Percentiles rank a stretch among this genome's conserved stretches.
Conservation (phyloP, 2,329 filamentous ascomycete genomes). For the Epichloe sibirici region DNA sequence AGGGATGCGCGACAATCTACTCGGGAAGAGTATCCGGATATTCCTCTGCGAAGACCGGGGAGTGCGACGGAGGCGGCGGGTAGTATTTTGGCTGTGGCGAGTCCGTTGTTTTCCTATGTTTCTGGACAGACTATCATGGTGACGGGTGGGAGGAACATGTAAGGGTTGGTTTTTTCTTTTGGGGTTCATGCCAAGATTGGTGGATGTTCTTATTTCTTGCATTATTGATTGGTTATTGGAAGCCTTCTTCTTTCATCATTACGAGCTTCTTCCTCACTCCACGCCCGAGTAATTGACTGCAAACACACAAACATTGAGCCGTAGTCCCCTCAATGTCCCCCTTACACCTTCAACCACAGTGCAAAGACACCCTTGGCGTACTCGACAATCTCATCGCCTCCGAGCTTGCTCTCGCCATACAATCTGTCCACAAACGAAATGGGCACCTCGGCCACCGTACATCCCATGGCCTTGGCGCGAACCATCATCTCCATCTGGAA, state of each 20-base stretch:
- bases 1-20: conserved; percentile 19
- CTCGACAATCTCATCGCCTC: conserved; percentile 89
- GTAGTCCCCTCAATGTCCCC: too few species aligned
- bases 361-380: conserved; percentile 78
- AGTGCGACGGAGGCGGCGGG: conserved; percentile 70
- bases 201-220: not conserved
- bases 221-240: not conserved
- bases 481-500: conserved; percentile 99
- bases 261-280: too few species aligned
- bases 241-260: not conserved
- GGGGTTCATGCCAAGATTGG: not conserved
- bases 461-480: conserved; percentile 89
- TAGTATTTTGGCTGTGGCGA: conserved; percentile 65
- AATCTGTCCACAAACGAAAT: conserved; percentile 93
- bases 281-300: too few species aligned
- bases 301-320: too few species aligned
- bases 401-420: conserved; percentile 91
- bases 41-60: conserved; percentile 65
- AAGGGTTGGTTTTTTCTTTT: not conserved
- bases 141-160: conserved; percentile 61
- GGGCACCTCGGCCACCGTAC: conserved; percentile 84
- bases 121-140: conserved; percentile 80
- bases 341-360: conserved; percentile 65
- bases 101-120: conserved; percentile 75
- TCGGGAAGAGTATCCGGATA: conserved; percentile 47